These are phyloP conservation scores for Solanum appendiculatum DNA, from an alignment of 257 asterid genomes.

Conservation along the genomic window DNA sequence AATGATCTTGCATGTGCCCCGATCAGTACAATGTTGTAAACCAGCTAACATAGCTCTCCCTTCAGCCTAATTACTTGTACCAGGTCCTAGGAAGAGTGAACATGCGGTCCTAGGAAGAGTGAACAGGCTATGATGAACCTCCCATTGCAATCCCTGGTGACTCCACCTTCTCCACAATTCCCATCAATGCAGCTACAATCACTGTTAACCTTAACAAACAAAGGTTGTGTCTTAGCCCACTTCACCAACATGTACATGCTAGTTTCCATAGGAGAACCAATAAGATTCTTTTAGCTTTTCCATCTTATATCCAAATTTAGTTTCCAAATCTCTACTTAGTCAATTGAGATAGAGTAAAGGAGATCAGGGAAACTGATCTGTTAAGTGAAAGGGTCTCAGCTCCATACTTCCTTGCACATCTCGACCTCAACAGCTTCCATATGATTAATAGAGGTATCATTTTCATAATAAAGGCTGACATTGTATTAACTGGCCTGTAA, in stretches of 20 bases:
- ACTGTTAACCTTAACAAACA: not conserved
- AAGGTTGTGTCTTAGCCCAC: not conserved
- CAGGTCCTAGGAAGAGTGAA: not conserved
- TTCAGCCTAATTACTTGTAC: too few relatives aligned
- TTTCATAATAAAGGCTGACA: not conserved
- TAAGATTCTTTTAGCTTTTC: not conserved
- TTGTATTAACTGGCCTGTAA: too few relatives aligned
- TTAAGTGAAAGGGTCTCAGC: not conserved
- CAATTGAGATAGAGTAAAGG: not conserved
- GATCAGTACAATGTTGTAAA: too few relatives aligned
- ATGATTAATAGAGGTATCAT: not conserved
- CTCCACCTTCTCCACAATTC: not conserved
- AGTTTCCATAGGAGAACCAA: not conserved
- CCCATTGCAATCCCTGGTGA: not conserved
- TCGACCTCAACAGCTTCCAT: not conserved
- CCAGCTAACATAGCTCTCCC: too few relatives aligned
- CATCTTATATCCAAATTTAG: not conserved
- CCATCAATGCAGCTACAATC: not conserved
- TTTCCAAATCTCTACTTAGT: not conserved
- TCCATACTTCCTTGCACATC: not conserved
- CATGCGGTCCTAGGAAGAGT: not conserved
- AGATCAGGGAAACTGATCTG: not conserved
- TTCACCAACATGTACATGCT: not conserved
- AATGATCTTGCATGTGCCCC: too few relatives aligned
- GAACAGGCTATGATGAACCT: not conserved